Conservation (phyloP, 1,139 yeast species). For the Blastobotrys malaysiensis region DNA sequence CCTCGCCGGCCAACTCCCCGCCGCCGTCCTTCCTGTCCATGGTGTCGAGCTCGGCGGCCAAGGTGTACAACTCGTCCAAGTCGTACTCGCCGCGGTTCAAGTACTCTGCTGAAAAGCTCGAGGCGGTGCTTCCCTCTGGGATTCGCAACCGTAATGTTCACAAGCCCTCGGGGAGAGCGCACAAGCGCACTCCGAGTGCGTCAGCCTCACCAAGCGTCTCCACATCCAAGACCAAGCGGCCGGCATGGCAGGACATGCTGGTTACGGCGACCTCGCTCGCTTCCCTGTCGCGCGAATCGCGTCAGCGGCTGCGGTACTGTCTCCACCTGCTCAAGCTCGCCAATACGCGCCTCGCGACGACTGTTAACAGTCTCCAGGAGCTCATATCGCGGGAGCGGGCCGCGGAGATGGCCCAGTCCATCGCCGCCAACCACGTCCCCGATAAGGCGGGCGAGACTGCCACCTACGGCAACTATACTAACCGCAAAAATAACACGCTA, state of each 20-base stretch:
- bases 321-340: constrained; percentile 70
- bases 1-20: constrained; percentile 11
- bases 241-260: constrained; percentile 35
- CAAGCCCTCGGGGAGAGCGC: constrained; percentile 19
- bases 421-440: constrained; percentile 26
- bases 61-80: constrained; percentile 53
- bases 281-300: constrained; percentile 56
- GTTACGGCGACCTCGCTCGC: constrained; percentile 41
- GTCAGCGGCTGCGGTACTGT: constrained; percentile 65
- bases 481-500: background rate
- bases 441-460: too few relatives aligned
- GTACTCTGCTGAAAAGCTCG: constrained; percentile 63
- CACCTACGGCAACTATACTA: too few relatives aligned
- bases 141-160: constrained; percentile 38
- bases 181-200: constrained; percentile 2
- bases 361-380: constrained; percentile 57
- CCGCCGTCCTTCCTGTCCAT: constrained; percentile 16
- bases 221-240: constrained; percentile 8
- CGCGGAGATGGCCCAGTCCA: constrained; percentile 23
- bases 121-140: constrained; percentile 38
- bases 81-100: constrained; percentile 52
- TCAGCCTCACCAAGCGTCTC: constrained; percentile 4
- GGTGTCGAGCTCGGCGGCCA: constrained; percentile 50
- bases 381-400: constrained; percentile 41
- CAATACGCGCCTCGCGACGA: constrained; percentile 60